Evolutionary conservation across 1,284 basidiomycete genomes (phyloP).

Genomic region (Cutaneotrichosporon cutaneum): DNA sequence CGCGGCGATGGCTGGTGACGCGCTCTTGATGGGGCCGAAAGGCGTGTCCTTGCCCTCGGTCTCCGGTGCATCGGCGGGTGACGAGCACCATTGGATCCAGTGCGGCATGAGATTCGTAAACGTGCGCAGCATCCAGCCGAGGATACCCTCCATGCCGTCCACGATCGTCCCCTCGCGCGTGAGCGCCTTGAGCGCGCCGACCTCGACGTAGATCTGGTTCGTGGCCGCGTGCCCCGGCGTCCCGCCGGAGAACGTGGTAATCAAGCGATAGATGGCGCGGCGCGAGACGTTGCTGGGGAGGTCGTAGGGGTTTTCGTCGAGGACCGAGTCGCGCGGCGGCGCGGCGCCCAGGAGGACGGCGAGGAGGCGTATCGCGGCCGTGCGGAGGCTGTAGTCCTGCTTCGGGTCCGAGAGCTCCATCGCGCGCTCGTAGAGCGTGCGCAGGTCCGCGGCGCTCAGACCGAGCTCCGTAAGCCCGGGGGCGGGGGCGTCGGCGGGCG

Average conservation of each 20-base stretch:
- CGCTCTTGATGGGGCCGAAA: conserved; percentile 34
- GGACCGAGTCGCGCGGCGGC: conserved; percentile 31
- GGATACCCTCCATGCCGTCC: conserved; percentile 38
- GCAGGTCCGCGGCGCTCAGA: conserved; percentile 25
- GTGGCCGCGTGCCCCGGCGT: conserved; percentile 19
- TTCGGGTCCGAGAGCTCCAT: conserved; percentile 31
- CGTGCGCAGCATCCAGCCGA: conserved; percentile 37
- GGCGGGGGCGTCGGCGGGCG: neutral
- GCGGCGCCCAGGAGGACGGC: conserved; percentile 37
- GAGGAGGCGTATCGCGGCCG: conserved; percentile 41
- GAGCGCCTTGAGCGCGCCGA: conserved; percentile 41
- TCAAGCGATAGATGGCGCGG: conserved; percentile 34
- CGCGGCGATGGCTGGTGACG: conserved; percentile 30
- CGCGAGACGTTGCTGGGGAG: conserved; percentile 34
- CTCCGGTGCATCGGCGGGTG: neutral
- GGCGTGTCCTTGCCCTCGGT: conserved; percentile 16
- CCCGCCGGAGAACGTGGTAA: conserved; percentile 26
- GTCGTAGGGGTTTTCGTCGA: conserved; percentile 18
- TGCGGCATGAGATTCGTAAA: conserved; percentile 30
- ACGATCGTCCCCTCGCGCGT: conserved; percentile 39
- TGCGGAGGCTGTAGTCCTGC: conserved; percentile 35
- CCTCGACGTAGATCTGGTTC: conserved; percentile 43
- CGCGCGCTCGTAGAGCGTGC: conserved; percentile 34
- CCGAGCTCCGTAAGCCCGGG: conserved; percentile 20
- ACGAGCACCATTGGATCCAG: conserved; percentile 39